Conservation (phyloP, 2,329 filamentous ascomycete genomes). For the Aspergillus vadensis region DNA sequence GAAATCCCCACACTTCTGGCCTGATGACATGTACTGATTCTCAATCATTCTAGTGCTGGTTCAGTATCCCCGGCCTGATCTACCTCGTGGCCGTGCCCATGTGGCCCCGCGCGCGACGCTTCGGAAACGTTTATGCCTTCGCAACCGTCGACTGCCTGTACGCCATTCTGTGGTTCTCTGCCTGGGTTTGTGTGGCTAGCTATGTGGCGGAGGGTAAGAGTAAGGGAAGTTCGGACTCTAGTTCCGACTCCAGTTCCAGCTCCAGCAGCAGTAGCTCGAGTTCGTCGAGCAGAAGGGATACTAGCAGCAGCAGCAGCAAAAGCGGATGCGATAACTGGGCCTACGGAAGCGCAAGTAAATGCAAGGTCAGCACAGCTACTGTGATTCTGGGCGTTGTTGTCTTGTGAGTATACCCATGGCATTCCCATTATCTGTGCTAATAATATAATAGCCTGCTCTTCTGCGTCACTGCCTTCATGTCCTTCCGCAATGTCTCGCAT, state of each 20-base stretch:
- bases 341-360: constrained; percentile 58
- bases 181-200: constrained; percentile 58
- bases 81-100: constrained; percentile 64
- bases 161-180: constrained; percentile 60
- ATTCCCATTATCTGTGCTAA: neutral
- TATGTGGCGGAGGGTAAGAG: constrained; percentile 59
- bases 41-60: constrained; percentile 54
- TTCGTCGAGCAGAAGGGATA: constrained; percentile 17
- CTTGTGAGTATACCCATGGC: constrained; percentile 47
- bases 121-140: constrained; percentile 63
- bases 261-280: constrained; percentile 39
- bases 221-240: constrained; percentile 43
- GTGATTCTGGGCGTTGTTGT: constrained; percentile 60
- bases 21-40: neutral
- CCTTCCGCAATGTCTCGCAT: constrained; percentile 57
- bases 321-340: constrained; percentile 57
- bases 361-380: constrained; percentile 58
- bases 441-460: constrained; percentile 53
- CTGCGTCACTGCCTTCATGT: constrained; percentile 54
- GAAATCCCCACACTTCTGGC: neutral
- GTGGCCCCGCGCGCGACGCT: constrained; percentile 60
- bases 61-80: constrained; percentile 59
- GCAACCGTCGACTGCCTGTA: constrained; percentile 58
- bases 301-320: constrained; percentile 39
- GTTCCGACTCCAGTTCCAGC: constrained; percentile 32